Base-by-base conservation (phyloP, 345 rosid genomes). In the Firmiana major region DNA sequence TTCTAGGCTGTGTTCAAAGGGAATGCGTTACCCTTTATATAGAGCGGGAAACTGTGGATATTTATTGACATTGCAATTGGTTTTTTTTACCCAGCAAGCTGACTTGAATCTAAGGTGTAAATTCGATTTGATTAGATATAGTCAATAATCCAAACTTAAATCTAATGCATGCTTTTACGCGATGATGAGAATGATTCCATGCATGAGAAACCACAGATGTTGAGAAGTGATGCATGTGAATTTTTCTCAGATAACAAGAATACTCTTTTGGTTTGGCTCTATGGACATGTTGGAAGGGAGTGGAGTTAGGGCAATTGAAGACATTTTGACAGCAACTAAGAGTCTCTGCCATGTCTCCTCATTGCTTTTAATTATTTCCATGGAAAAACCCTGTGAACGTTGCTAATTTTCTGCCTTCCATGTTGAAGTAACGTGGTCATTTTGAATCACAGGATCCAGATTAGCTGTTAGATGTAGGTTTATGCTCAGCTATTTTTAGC, bases 311-410 rank as follows among this genome's bases (percentile, higher is more conserved):
- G 76, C 84, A 75, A 76, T 48, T 49, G 43, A 71, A 51, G 86
- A 86, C 87, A 86, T 73, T 72, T 76, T 72, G 78, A 80, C 91
- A 88, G 89, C 91, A 78, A 83, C 77, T 22, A 58, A 36, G 68
- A 68, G 42, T 19, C 64, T 31, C 67, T 51, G 57, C 62, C 31
- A 75, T 31, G 67, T 79, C 31, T 46, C 54, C 13, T 63, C 60
- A 17, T 55, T 46, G 0, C 64, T 38, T 70, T n/a, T 48, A 4
- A 51, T 34, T 70, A 36, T 80, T 45, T 70, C 85, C 76, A 46
- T 7, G 42, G n/a, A 66, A 45, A 72, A 46, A 63, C 45, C 78
- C 60, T 45, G 87, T 84, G 90, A 88, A 69, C 48, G n/a, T 48
- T 5, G 68, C 6, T 72, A 82, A 79, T 86, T 81, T 84, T 88